phyloP scores from a whole-genome alignment of 805 yeast species.

The Pichia deserticola region DNA sequence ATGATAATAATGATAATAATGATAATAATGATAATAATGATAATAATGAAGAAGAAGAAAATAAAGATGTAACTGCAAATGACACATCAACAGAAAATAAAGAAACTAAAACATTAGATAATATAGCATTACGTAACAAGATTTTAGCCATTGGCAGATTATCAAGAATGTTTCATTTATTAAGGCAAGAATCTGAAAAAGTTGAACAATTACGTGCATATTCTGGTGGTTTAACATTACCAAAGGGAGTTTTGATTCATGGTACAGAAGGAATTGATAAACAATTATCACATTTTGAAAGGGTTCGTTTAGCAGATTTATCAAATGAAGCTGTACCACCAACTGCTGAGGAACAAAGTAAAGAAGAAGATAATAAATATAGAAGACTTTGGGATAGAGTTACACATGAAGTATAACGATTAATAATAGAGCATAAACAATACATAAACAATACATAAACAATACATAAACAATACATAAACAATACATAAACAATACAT shows the following conservation, averaged over 20 bases:
- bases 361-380: conserved; percentile 9
- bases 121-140: conserved; percentile 64
- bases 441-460: too few species aligned
- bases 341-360: conserved; percentile 23
- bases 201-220: conserved; percentile 73
- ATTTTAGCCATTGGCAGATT: conserved; percentile 94
- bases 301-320: conserved; percentile 73
- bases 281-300: conserved; percentile 70
- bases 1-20: too few species aligned
- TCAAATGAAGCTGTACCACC: conserved; percentile 87
- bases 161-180: conserved; percentile 84
- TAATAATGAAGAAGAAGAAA: neutral
- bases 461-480: too few species aligned
- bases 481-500: too few species aligned
- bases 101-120: conserved; percentile 18
- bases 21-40: too few species aligned
- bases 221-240: conserved; percentile 62
- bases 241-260: conserved; percentile 78
- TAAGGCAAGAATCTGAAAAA: conserved; percentile 83
- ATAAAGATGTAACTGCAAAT: neutral
- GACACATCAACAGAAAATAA: neutral
- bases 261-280: conserved; percentile 74
- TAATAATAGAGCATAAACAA: too few species aligned
- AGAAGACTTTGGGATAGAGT: conserved; percentile 7
- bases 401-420: neutral